Base-by-base conservation (phyloP, 306 rosid species). In the Vigna nakashimae region DNA sequence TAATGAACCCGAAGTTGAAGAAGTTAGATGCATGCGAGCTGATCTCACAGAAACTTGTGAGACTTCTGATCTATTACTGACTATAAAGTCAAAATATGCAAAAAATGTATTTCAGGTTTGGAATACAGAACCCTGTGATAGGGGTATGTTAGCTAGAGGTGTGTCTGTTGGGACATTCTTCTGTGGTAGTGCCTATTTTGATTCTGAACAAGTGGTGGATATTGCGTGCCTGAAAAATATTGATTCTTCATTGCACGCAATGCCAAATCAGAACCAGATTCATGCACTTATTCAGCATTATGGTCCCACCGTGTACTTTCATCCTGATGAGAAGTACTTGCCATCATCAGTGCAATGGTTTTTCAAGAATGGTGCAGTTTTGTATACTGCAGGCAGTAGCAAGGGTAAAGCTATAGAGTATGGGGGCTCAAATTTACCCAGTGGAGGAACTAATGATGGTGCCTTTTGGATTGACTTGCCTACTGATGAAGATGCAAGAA, bases 341-440 rank as follows among this genome's bases (percentile, higher is more conserved):
- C 98, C 98, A 58, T 92, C 98, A 66, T 92, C 98, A 24, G 93
- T 94, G 76, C 75, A 86, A n/a, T 94, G 98, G 98, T 89, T 92
- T 76, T 94, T 94, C n/a, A 73, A 87, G 74, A 92, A 88, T 38
- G 97, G 97, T 59, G 91, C 94, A 4, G 79, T 83, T 18, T 63
- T 94, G 78, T 85, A 67, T 83, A 15, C 88, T 65, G 81, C 82
- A 5, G 89, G 77, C 14, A 78, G 49, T 38, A 74, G 38, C 28
- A 62, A 76, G 46, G 93, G 88, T 32, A 26, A 16, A 6, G 16
- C 84, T 11, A 43, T 49, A 46, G 97, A 77, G 48, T 45, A 72
- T 84, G 76, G 34, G 80, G 98, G 98, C 70, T 82, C 92, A 32
- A 87, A 87, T 78, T 86, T 94, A 82, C 98, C 98, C 4, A 38